phyloP scores from a whole-genome alignment of 495 filamentous ascomycete species.

The Opeltia flavorubescens region DNA sequence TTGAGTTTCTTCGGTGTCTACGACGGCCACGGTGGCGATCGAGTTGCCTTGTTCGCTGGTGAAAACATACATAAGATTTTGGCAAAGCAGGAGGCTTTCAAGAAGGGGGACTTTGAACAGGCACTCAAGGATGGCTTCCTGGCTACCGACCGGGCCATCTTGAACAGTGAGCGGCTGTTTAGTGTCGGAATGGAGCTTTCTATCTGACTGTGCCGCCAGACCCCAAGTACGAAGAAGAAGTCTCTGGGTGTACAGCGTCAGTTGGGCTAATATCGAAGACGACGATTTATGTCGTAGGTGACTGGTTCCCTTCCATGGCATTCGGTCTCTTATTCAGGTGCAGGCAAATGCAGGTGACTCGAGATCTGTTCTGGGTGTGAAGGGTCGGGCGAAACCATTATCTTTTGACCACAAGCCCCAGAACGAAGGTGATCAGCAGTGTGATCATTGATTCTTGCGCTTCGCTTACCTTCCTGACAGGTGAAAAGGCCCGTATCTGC shows the following conservation, averaged over 20 bases:
- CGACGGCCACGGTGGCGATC: slow-evolving; percentile 94
- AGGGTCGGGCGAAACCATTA: slow-evolving; percentile 89
- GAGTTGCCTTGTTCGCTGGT: slow-evolving; percentile 85
- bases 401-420: slow-evolving; percentile 98
- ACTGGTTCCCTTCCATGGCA: neutral
- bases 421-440: slow-evolving; percentile 64
- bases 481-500: slow-evolving; percentile 88
- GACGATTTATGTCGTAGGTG: slow-evolving; percentile 86
- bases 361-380: slow-evolving; percentile 82
- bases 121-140: slow-evolving; percentile 94
- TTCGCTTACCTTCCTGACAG: slow-evolving; percentile 30
- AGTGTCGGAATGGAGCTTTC: neutral
- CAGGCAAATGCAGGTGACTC: slow-evolving; percentile 97
- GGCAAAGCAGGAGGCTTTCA: slow-evolving; percentile 85
- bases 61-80: slow-evolving; percentile 89
- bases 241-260: slow-evolving; percentile 93
- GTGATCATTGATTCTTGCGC: slow-evolving; percentile 1
- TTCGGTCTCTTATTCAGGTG: slow-evolving; percentile 13
- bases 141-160: slow-evolving; percentile 87
- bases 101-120: slow-evolving; percentile 81
- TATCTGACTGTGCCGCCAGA: slow-evolving; percentile 37
- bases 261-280: slow-evolving; percentile 75
- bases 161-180: slow-evolving; percentile 54
- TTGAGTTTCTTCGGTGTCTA: slow-evolving; percentile 97
- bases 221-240: slow-evolving; percentile 91